phyloP scores from a whole-genome alignment of 2,329 filamentous ascomycete genomes.

The Trichoderma atroviride region DNA sequence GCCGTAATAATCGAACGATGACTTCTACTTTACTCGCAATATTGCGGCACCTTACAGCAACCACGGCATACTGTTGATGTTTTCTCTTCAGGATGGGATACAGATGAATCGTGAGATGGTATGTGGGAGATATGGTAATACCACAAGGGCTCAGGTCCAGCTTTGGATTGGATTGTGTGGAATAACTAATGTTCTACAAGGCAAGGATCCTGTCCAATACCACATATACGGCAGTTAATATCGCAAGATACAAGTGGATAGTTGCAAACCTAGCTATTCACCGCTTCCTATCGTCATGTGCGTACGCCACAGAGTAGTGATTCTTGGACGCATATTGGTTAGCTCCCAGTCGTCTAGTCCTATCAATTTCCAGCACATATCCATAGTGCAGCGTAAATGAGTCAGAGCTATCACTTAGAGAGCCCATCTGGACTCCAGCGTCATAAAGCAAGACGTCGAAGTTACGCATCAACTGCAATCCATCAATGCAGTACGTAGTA shows the following conservation, averaged over 20 bases:
- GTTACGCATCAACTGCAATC: background rate
- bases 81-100: background rate
- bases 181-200: background rate
- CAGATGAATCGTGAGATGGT: background rate
- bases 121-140: background rate
- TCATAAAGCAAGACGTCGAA: background rate
- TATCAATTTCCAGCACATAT: slow-evolving; percentile 28
- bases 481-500: background rate
- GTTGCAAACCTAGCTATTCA: background rate
- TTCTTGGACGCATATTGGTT: background rate
- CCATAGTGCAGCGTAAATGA: background rate
- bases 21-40: background rate
- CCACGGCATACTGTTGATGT: background rate
- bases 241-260: background rate
- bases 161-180: background rate
- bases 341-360: background rate
- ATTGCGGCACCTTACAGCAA: background rate
- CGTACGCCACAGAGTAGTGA: background rate
- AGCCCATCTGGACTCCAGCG: background rate
- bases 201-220: background rate
- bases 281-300: background rate
- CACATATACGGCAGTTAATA: background rate
- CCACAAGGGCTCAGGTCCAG: background rate
- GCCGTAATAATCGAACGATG: slow-evolving; percentile 20
- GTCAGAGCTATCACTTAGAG: background rate